A percentile compares a stretch with the other conserved stretches of the same genome.
phyloP scores from a whole-genome alignment of 192 early-diverging fungal species.

The Coemansia reversa region DNA sequence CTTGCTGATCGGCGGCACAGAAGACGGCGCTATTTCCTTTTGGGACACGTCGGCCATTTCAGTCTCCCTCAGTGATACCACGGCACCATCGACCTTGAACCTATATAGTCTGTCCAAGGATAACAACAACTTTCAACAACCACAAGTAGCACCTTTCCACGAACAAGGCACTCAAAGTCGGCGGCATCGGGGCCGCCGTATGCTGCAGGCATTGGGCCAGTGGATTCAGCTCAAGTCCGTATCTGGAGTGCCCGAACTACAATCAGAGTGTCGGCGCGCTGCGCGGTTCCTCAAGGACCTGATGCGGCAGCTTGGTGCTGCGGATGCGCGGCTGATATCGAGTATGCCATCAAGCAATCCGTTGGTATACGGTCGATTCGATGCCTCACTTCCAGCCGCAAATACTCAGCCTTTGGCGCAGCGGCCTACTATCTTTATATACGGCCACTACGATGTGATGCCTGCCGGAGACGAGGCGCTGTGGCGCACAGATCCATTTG shows the following conservation, averaged over 20 bases:
- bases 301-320: constrained; percentile 66
- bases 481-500: constrained; percentile 69
- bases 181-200: constrained; percentile 28
- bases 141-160: not conserved
- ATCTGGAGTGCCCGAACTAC: constrained; percentile 63
- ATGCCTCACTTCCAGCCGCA: constrained; percentile 21
- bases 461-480: constrained; percentile 61
- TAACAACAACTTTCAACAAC: not conserved
- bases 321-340: constrained; percentile 59
- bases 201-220: constrained; percentile 64
- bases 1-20: constrained; percentile 61
- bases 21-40: constrained; percentile 60
- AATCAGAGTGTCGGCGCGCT: constrained; percentile 70
- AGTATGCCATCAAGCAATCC: constrained; percentile 64
- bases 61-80: not conserved
- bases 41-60: constrained; percentile 54
- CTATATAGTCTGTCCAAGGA: not conserved
- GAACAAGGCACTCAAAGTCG: not conserved
- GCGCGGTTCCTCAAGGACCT: constrained; percentile 71
- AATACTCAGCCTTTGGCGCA: constrained; percentile 25
- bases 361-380: constrained; percentile 67
- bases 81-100: not conserved
- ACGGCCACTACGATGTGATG: constrained; percentile 85
- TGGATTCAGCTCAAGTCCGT: constrained; percentile 72
- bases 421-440: constrained; percentile 62